phyloP scores from a whole-genome alignment of 805 yeast genomes.

The Candida berthetii region DNA sequence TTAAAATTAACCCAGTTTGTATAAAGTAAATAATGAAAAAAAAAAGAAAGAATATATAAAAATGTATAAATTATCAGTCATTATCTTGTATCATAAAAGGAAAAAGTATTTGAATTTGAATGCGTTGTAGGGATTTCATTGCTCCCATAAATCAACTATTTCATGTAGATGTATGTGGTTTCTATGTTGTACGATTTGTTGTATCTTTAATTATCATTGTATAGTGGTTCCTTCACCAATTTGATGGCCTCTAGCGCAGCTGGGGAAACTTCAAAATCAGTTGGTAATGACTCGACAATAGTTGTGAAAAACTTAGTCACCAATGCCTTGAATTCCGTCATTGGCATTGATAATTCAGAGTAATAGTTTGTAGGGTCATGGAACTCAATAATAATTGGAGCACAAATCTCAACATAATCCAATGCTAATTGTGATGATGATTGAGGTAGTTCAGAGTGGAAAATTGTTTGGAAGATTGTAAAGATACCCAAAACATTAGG shows the following conservation, averaged over 20 bases:
- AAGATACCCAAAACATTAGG: slow-evolving; percentile 24
- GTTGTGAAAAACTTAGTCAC: slow-evolving; percentile 19
- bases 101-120: too few species aligned
- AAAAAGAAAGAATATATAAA: too few species aligned
- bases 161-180: background rate
- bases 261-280: background rate
- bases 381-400: slow-evolving; percentile 28
- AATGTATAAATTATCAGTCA: too few species aligned
- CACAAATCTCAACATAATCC: slow-evolving; percentile 22
- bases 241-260: background rate
- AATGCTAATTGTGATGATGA: slow-evolving; percentile 17
- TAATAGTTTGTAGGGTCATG: slow-evolving; percentile 27
- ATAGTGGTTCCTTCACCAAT: background rate
- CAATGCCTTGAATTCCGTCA: slow-evolving; percentile 24
- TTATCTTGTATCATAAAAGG: too few species aligned
- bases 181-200: background rate
- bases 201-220: background rate
- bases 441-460: slow-evolving; percentile 23
- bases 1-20: too few species aligned
- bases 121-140: too few species aligned
- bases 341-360: slow-evolving; percentile 16
- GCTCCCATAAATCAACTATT: too few species aligned
- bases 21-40: too few species aligned
- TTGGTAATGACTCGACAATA: background rate
- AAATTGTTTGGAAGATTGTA: slow-evolving; percentile 22